These are phyloP conservation scores for Oryza glumipatula DNA, from an alignment of 176 grass and related monocot genomes.

Conservation along the genomic window DNA sequence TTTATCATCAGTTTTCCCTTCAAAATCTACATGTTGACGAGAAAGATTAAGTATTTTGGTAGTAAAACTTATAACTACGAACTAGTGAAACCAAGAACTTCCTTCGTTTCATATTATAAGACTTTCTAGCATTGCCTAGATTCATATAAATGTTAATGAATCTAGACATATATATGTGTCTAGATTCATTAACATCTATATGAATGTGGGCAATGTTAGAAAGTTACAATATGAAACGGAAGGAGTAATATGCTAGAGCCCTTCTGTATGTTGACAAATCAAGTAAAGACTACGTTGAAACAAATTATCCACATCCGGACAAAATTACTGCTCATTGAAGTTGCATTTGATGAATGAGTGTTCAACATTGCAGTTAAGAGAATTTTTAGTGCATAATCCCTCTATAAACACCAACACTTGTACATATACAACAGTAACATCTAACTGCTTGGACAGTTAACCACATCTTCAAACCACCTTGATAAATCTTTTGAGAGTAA, in stretches of 20 bases:
- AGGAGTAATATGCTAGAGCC: neutral
- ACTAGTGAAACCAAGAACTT: neutral
- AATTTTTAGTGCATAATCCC: neutral
- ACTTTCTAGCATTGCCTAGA: too few species aligned
- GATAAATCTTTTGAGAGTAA: constrained; percentile 6
- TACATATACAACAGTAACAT: neutral
- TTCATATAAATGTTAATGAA: too few species aligned
- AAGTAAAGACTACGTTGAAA: neutral
- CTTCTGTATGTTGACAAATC: neutral
- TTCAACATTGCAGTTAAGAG: neutral
- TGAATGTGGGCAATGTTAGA: too few species aligned
- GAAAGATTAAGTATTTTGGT: constrained; percentile 11
- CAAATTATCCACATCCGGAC: neutral
- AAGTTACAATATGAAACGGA: too few species aligned
- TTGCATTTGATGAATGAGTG: constrained; percentile 11
- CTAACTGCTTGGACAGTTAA: neutral
- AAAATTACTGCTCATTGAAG: neutral
- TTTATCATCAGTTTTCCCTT: constrained; percentile 91
- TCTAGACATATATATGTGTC: too few species aligned
- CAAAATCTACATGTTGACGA: constrained; percentile 63
- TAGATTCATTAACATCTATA: too few species aligned
- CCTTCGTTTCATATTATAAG: too few species aligned
- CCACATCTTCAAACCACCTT: neutral
- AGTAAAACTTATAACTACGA: neutral
- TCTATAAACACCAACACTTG: neutral